phyloP scores from a whole-genome alignment of 2,329 filamentous ascomycete genomes.

The Colletotrichum sp. region DNA sequence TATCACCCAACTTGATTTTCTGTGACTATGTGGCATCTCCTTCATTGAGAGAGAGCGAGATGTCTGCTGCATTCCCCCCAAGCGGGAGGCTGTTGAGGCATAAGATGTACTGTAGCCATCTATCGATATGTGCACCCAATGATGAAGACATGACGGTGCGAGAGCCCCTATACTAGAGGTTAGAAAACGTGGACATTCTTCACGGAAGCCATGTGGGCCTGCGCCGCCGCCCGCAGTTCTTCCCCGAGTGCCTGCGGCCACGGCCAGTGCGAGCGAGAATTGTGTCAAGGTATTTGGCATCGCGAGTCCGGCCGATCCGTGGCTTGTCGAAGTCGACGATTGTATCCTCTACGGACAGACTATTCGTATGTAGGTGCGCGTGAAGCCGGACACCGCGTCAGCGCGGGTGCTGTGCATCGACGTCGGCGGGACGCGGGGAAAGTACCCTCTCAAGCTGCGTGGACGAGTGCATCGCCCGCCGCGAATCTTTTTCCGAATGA shows the following conservation, averaged over 20 bases:
- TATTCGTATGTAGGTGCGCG: background rate
- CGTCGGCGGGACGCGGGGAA: constrained; percentile 30
- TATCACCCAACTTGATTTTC: too few relatives aligned
- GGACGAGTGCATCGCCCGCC: background rate
- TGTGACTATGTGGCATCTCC: too few relatives aligned
- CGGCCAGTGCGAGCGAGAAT: background rate
- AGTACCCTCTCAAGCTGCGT: constrained; percentile 30
- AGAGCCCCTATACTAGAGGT: too few relatives aligned
- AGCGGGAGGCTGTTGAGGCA: too few relatives aligned
- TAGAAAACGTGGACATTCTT: too few relatives aligned
- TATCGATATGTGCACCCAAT: too few relatives aligned
- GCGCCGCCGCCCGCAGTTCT: background rate
- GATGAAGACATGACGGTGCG: too few relatives aligned
- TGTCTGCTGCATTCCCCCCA: too few relatives aligned
- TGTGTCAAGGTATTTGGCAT: background rate
- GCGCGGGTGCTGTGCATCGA: constrained; percentile 12
- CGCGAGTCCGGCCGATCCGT: background rate
- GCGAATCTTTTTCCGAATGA: background rate
- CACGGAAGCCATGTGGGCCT: background rate
- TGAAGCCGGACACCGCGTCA: background rate
- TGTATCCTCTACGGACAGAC: background rate
- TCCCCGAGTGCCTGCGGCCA: background rate
- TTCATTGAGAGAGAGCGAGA: too few relatives aligned
- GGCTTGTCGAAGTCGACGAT: background rate
- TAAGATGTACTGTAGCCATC: too few relatives aligned